Conservation (phyloP, 1,284 basidiomycete species). For the Pyrrhoderma noxium region DNA sequence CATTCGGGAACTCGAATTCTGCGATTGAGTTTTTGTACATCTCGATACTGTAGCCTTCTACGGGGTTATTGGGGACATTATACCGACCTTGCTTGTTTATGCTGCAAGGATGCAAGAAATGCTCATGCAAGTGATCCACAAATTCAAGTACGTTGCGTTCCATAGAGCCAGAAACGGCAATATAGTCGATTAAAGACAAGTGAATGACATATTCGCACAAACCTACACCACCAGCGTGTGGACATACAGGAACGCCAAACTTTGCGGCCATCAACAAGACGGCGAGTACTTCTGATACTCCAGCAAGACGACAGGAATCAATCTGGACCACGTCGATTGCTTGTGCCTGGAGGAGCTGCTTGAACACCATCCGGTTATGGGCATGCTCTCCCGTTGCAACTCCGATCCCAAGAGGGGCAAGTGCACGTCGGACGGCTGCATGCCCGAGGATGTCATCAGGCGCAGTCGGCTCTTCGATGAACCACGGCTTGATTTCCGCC, state of each 20-base stretch:
- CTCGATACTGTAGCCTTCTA: conserved; percentile 77
- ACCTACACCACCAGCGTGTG: conserved; percentile 93
- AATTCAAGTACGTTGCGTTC: conserved; percentile 90
- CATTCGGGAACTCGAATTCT: conserved; percentile 70
- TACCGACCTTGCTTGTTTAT: conserved; percentile 85
- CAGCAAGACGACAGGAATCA: conserved; percentile 88
- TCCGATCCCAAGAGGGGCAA: conserved; percentile 81
- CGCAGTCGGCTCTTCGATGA: conserved; percentile 93
- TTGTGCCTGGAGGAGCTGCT: conserved; percentile 88
- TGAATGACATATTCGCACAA: conserved; percentile 92
- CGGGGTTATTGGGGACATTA: conserved; percentile 62
- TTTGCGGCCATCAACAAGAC: conserved; percentile 95
- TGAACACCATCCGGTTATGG: conserved; percentile 96
- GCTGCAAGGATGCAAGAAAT: conserved; percentile 84
- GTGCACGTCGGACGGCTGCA: conserved; percentile 70
- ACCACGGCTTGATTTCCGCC: conserved; percentile 86
- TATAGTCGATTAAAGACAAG: conserved; percentile 87
- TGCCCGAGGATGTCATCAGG: conserved; percentile 88
- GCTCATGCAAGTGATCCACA: conserved; percentile 88
- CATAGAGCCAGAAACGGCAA: conserved; percentile 85
- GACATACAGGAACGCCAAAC: conserved; percentile 86
- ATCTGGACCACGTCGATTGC: conserved; percentile 96
- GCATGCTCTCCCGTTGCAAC: conserved; percentile 96
- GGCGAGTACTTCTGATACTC: conserved; percentile 88
- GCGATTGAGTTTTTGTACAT: conserved; percentile 66